phyloP scores from a whole-genome alignment of 2,329 filamentous ascomycete genomes.

The Cryoendolithus antarcticus region DNA sequence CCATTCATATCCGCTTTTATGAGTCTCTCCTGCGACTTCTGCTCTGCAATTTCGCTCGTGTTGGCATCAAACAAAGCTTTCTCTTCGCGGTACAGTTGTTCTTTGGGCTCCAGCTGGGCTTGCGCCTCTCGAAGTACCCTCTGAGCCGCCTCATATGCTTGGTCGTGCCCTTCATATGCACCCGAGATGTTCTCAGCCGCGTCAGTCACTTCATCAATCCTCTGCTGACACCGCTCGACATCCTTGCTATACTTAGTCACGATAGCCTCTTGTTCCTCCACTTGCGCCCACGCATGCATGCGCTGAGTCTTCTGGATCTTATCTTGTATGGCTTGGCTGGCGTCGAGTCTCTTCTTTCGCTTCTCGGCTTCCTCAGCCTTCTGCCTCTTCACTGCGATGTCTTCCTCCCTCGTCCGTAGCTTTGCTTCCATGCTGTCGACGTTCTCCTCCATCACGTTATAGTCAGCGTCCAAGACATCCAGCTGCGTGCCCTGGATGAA shows the following conservation, averaged over 20 bases:
- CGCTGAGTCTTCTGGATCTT: conserved; percentile 47
- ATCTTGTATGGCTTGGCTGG: conserved; percentile 52
- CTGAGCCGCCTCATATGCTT: conserved; percentile 26
- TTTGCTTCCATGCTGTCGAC: conserved; percentile 60
- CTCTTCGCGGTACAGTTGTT: conserved; percentile 35
- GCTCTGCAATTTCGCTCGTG: conserved; percentile 12
- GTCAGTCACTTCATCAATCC: conserved; percentile 36
- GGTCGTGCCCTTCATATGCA: conserved; percentile 32
- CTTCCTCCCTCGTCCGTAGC: conserved; percentile 47
- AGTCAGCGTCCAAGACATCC: conserved; percentile 83
- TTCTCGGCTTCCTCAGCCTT: conserved; percentile 49
- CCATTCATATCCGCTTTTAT: conserved; percentile 48
- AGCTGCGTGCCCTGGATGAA: conserved; percentile 92
- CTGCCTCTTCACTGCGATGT: conserved; percentile 47
- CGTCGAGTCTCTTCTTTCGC: conserved; percentile 52
- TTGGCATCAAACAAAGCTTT: conserved; percentile 39
- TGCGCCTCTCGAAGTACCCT: conserved; percentile 21
- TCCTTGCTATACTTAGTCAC: conserved; percentile 19
- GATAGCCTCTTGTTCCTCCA: conserved; percentile 56
- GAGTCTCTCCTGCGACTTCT: conserved; percentile 48
- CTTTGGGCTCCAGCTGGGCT: conserved; percentile 29
- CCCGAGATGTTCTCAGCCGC: conserved; percentile 33
- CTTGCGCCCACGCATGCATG: conserved; percentile 75
- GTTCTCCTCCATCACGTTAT: conserved; percentile 67
- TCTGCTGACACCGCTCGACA: conserved; percentile 27